phyloP scores from a whole-genome alignment of 805 yeast species.

The Hanseniaspora thailandica region DNA sequence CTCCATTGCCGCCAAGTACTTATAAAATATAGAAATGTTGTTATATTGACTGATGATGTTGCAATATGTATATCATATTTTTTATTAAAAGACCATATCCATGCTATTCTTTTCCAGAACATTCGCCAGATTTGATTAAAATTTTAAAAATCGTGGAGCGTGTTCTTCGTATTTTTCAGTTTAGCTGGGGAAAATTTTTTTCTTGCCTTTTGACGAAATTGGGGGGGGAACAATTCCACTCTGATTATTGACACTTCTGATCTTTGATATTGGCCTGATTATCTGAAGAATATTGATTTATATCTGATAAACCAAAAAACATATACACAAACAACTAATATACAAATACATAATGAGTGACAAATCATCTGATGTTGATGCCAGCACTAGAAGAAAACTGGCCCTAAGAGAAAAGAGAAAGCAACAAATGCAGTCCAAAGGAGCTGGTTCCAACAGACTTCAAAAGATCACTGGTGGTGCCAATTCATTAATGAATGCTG shows the following conservation, averaged over 20 bases:
- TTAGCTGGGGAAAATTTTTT: neutral
- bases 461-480: conserved; percentile 37
- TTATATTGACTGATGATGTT: no score
- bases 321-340: neutral
- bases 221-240: no score
- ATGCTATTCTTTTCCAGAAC: no score
- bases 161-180: neutral
- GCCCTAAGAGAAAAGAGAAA: conserved; percentile 53
- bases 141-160: neutral
- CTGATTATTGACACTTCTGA: no score
- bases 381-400: conserved; percentile 44
- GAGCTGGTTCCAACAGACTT: conserved; percentile 44
- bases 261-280: no score
- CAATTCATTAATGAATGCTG: conserved; percentile 30
- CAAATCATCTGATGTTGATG: conserved; percentile 21
- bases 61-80: no score
- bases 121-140: no score
- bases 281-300: no score
- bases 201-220: neutral
- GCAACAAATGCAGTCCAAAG: conserved; percentile 44
- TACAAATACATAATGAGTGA: conserved; percentile 31
- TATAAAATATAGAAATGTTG: no score
- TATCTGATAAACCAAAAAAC: neutral
- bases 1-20: conserved; percentile 52
- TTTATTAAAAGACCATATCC: no score